Percentiles rank a stretch among this genome's conserved stretches.
Conservation (phyloP, 805 yeast species). For the Sungouiozyma intestinalis region DNA sequence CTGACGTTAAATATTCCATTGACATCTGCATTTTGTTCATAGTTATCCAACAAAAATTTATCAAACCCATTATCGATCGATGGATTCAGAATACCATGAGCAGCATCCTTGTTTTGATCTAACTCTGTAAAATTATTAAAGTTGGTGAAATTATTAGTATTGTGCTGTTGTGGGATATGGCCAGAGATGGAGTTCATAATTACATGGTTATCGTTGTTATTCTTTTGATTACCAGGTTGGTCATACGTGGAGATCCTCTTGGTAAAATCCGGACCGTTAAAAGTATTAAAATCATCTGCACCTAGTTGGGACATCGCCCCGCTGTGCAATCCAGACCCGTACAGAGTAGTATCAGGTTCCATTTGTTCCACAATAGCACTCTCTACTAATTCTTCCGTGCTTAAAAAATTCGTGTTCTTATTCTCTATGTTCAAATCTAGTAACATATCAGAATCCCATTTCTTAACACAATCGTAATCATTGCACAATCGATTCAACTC, state of each 20-base stretch:
- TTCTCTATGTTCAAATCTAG: slow-evolving; percentile 39
- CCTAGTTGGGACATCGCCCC: slow-evolving; percentile 5
- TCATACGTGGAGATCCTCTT: neutral
- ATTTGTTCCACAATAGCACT: slow-evolving; percentile 44
- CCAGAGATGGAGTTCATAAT: neutral
- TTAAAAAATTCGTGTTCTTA: slow-evolving; percentile 37
- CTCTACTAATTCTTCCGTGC: slow-evolving; percentile 51
- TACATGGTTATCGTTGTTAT: neutral
- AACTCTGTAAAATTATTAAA: neutral
- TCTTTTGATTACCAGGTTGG: neutral
- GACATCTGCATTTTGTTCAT: neutral
- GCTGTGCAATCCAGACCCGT: slow-evolving; percentile 1
- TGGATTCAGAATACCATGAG: neutral
- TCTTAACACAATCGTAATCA: slow-evolving; percentile 38
- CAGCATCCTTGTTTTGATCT: neutral
- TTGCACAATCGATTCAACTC: slow-evolving; percentile 37
- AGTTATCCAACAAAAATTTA: slow-evolving; percentile 5
- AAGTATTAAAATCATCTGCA: slow-evolving; percentile 6
- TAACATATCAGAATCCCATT: slow-evolving; percentile 49
- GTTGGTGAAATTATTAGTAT: neutral
- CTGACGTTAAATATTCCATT: slow-evolving; percentile 16
- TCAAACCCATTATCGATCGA: slow-evolving; percentile 2
- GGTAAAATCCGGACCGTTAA: neutral
- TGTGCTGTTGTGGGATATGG: neutral
- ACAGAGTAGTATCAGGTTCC: slow-evolving; percentile 21